Base-by-base conservation (phyloP, 2,329 filamentous ascomycete species). In the Diaporthe batatas region DNA sequence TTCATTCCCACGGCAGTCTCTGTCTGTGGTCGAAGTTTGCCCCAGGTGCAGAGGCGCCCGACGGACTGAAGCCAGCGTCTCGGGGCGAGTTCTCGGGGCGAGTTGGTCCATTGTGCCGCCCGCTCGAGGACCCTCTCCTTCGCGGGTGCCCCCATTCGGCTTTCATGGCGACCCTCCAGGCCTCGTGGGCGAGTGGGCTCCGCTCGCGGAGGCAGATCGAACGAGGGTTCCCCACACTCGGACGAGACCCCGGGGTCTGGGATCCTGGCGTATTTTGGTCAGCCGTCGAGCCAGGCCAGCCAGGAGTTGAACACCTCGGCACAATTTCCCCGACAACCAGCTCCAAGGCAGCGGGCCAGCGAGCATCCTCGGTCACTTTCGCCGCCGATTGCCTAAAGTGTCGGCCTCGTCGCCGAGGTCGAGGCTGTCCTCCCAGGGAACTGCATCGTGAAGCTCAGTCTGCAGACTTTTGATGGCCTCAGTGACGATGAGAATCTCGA, bases 141-240 rank as follows among this genome's bases (percentile, higher is more conserved):
- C 7, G 58, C 58, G 4, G 58, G 16, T 16, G 36, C 12, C 36
- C 58, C 58, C 58, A 6, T 47, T 42, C 25, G 58, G 58, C 58
- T 64, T 25, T n/a, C 29, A 65, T 47, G 44, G 32, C 62, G 44
- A 65, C 62, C 44, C 34, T 36, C 11, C 36, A 39, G 36, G 36
- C 36, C 29, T 51, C 7, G 62, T 36, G 47, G 47, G 62, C 62
- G 5, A 5, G 62, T 36, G 47, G 47, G 62, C 62, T 53, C 62
- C 62, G 47, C 62, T 67, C 32, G 32, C 44, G 47, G 47, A 53
- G 62, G 32, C 47, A 53, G 62, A 53, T 67, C 62, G 62, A 67
- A 67, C 62, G 62, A 67, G 47, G 44, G 34, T 70, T 70, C 68
- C 68, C 68, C 68, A 70, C 68, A 70, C 55, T 70, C 55, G 55